Base-by-base conservation (phyloP, 306 rosid genomes). In the Cucumis hystrix region DNA sequence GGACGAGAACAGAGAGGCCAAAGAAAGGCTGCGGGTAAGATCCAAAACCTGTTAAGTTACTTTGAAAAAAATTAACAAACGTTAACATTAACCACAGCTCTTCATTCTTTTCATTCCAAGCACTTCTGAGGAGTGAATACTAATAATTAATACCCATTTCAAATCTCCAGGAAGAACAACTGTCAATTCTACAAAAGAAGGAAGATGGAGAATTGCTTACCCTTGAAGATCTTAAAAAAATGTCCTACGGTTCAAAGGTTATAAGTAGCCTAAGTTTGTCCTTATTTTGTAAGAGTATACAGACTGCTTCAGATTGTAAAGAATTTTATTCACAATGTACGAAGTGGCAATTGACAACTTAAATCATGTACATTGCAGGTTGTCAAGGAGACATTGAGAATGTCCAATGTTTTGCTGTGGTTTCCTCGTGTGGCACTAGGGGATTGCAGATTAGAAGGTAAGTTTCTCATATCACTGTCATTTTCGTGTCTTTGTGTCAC, bases 371-470 rank as follows among this genome's bases (percentile, higher is more conserved):
- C 23, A 76, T 40, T 81, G 49, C 83, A 91, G 96, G 90, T 91
- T 55, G 85, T 88, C 28, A 91, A 91, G 82, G 96, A 91, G 84
- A 88, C 96, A 55, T 78, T 91, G 76, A 88, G 93, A 87, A 86
- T 91, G 91, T 83, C 90, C 13, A 91, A 91, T 71, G 91, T 89
- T 78, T 77, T 89, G 55, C 18, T 86, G 71, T 91, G 96, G 96
- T 87, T 82, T 83, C 93, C 96, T 77, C 93, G 96, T 40, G 87
- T 87, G 58, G 93, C 89, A 45, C 89, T 85, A 35, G 56, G 75
- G 49, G 89, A 91, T 82, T 86, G 92, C 89, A 86, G 75, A 77
- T 82, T 91, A 70, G 87, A 85, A 78, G 96, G 93, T 79, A 83
- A 41, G 80, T 52, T 25, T 57, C 59, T 65, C 82, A n/a, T 77